These are phyloP conservation scores for Talaromyces nanjingensis DNA, from an alignment of 495 filamentous ascomycete species.

Conservation along the genomic window DNA sequence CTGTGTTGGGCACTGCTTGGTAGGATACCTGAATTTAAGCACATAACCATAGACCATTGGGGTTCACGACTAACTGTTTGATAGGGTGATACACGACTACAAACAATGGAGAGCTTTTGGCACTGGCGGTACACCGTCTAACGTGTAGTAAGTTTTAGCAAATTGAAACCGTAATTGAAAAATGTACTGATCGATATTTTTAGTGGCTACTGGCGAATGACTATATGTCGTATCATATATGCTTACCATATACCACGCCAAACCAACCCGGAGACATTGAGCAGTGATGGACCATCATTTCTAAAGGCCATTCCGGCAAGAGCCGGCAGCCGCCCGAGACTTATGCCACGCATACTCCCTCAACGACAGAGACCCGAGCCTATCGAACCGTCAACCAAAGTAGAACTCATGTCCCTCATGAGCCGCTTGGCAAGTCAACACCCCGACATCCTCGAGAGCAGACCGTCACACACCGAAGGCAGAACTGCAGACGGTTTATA, in stretches of 20 bases:
- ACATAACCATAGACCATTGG: too few relatives aligned
- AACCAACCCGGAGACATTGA: background rate
- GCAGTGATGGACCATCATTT: conserved; percentile 1
- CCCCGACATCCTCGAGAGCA: background rate
- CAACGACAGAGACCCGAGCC: background rate
- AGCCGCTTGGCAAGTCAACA: background rate
- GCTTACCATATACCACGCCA: conserved; percentile 9
- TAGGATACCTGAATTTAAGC: background rate
- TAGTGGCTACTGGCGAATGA: conserved; percentile 9
- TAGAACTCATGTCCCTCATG: conserved; percentile 2
- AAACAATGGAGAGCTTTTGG: conserved; percentile 7
- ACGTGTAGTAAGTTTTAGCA: background rate
- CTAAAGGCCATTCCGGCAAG: conserved; percentile 4
- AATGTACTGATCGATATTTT: background rate
- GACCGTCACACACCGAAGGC: conserved; percentile 3
- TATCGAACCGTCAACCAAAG: background rate
- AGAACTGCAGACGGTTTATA: conserved; percentile 3
- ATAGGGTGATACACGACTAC: conserved; percentile 7
- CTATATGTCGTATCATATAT: background rate
- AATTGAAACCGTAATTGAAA: background rate
- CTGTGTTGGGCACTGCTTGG: background rate
- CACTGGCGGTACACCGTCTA: conserved; percentile 7
- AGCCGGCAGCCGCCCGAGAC: background rate
- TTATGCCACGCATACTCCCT: conserved; percentile 8
- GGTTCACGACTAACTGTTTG: background rate